Conservation (phyloP, 192 early-diverging fungal species). For the Spizellomyces sp. region DNA sequence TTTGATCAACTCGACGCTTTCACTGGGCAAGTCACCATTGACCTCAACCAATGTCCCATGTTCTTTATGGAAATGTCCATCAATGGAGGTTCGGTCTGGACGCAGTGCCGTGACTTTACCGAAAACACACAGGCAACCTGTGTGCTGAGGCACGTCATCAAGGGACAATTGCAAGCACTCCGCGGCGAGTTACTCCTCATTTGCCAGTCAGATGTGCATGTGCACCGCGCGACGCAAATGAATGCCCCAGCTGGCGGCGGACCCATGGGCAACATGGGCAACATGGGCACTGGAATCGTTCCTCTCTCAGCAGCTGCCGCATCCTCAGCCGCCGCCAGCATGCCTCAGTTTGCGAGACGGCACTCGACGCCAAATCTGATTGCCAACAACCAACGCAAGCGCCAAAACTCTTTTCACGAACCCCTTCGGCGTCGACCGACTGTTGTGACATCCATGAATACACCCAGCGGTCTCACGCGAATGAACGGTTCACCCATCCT, state of each 20-base stretch:
- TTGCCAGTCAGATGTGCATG: not conserved
- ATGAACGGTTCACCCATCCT: too few relatives aligned
- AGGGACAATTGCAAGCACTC: slow-evolving; percentile 9
- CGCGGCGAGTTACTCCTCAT: not conserved
- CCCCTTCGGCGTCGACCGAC: not conserved
- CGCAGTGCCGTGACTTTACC: slow-evolving; percentile 42
- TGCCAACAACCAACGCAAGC: not conserved
- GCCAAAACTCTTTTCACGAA: not conserved
- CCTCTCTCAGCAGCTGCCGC: not conserved
- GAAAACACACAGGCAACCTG: slow-evolving; percentile 28
- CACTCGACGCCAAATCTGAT: slow-evolving; percentile 11
- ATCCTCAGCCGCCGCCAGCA: not conserved
- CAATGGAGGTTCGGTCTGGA: slow-evolving; percentile 8
- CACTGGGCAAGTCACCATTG: slow-evolving; percentile 11
- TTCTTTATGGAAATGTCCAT: slow-evolving; percentile 27
- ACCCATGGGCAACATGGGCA: not conserved
- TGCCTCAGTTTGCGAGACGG: slow-evolving; percentile 1
- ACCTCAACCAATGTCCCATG: slow-evolving; percentile 15
- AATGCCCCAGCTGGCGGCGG: not conserved
- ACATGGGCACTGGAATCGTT: not conserved
- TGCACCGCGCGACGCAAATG: not conserved
- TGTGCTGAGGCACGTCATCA: slow-evolving; percentile 30
- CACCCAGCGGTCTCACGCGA: too few relatives aligned
- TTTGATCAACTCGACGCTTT: slow-evolving; percentile 25
- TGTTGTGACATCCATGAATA: too few relatives aligned